Evolutionary conservation across 257 asterid genomes (phyloP).

Genomic region (Leonotis leonurus): DNA sequence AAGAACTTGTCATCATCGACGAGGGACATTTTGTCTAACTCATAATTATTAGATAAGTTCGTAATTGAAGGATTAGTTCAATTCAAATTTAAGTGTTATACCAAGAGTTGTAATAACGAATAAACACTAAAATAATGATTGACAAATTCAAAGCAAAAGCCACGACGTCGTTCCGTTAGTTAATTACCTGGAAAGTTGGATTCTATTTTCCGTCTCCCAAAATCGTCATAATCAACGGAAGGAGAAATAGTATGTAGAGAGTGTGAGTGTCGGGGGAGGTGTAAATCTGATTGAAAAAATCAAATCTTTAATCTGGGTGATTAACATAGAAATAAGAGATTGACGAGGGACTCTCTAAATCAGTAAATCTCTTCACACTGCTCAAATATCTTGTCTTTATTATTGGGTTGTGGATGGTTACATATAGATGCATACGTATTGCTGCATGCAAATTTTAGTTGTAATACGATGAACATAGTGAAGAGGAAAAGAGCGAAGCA

Average conservation of each 20-base stretch:
- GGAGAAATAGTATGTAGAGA: constrained; percentile 13
- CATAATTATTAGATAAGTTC: too few species aligned
- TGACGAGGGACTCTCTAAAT: constrained; percentile 23
- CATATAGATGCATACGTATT: constrained; percentile 22
- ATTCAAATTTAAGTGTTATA: too few species aligned
- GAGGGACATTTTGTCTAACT: too few species aligned
- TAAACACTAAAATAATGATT: constrained; percentile 10
- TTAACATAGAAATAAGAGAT: constrained; percentile 8
- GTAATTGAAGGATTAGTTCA: too few species aligned
- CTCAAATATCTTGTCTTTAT: too few species aligned
- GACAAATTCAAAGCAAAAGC: constrained; percentile 20
- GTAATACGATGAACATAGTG: constrained; percentile 29
- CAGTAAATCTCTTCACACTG: too few species aligned
- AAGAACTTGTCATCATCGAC: too few species aligned
- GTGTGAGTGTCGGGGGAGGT: constrained; percentile 10
- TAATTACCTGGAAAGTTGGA: too few species aligned
- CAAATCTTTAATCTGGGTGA: constrained; percentile 4
- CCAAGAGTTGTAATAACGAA: too few species aligned
- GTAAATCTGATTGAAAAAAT: too few species aligned
- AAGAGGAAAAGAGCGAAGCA: constrained; percentile 37
- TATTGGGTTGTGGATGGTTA: background rate
- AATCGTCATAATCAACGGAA: constrained; percentile 12
- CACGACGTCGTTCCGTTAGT: constrained; percentile 26
- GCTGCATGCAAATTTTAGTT: constrained; percentile 22
- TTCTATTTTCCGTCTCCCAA: too few species aligned